phyloP scores from a whole-genome alignment of 1,284 basidiomycete species.

The Coniferiporia weirii region DNA sequence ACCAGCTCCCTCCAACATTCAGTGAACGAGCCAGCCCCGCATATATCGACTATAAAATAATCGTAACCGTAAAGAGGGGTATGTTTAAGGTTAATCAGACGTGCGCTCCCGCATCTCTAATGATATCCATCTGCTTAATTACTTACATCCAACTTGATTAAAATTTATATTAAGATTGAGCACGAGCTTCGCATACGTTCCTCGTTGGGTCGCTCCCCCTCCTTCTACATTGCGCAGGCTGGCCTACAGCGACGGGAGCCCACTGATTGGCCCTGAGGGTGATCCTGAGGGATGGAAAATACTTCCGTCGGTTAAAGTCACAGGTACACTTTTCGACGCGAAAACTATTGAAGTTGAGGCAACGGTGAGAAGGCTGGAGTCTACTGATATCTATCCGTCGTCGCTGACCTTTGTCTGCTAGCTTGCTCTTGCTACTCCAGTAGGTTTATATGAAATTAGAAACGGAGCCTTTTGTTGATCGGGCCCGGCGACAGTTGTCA shows the following conservation, averaged over 20 bases:
- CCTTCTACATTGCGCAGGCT: slow-evolving; percentile 29
- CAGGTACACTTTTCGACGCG: slow-evolving; percentile 29
- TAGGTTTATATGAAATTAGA: slow-evolving; percentile 26
- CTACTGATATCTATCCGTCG: neutral
- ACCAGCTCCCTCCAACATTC: slow-evolving; percentile 34
- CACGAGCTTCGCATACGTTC: slow-evolving; percentile 31
- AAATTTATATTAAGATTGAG: slow-evolving; percentile 20
- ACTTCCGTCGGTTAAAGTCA: slow-evolving; percentile 25
- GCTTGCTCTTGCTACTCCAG: slow-evolving; percentile 52
- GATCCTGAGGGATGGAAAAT: slow-evolving; percentile 35
- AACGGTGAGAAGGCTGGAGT: slow-evolving; percentile 30
- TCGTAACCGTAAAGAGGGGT: slow-evolving; percentile 31
- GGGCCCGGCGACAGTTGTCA: slow-evolving; percentile 32
- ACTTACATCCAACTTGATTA: neutral
- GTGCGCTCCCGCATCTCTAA: slow-evolving; percentile 21
- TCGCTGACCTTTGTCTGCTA: slow-evolving; percentile 23
- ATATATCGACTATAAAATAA: slow-evolving; percentile 37
- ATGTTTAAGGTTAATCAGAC: slow-evolving; percentile 30
- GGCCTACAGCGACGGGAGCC: slow-evolving; percentile 28
- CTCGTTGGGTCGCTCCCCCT: slow-evolving; percentile 28
- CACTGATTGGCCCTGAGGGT: slow-evolving; percentile 28
- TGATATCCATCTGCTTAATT: neutral
- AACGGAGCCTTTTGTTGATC: neutral
- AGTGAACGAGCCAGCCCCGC: slow-evolving; percentile 34
- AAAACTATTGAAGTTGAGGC: slow-evolving; percentile 34